Conservation (phyloP, 2,329 filamentous ascomycete genomes). For the Cordyceps cateniannulata region DNA sequence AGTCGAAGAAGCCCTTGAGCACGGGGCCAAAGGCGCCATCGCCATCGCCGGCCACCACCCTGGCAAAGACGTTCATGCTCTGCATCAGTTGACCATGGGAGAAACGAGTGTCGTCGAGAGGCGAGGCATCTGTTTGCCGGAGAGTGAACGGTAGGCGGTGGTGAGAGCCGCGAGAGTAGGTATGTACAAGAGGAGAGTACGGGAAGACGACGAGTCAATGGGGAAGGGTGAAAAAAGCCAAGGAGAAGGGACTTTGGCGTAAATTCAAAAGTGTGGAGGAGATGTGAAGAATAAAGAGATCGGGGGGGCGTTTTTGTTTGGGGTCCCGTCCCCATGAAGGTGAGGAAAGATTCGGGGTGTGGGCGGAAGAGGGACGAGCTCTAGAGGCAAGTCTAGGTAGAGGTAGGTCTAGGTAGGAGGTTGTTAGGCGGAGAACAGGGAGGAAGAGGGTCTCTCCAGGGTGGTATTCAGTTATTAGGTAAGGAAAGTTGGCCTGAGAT, state of each 20-base stretch:
- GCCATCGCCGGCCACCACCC: not conserved
- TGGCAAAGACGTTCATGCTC: conserved; percentile 4
- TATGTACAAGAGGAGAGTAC: not conserved
- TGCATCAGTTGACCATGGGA: conserved; percentile 4
- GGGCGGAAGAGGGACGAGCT: not conserved
- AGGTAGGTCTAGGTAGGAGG: no score
- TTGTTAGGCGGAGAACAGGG: not conserved
- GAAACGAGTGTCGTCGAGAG: conserved; percentile 1
- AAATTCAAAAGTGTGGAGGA: conserved; percentile 7
- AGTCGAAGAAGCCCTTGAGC: conserved; percentile 9
- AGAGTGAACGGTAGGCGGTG: not conserved
- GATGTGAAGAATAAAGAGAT: conserved; percentile 4
- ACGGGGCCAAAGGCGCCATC: conserved; percentile 9
- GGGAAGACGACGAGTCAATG: not conserved
- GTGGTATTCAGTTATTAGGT: not conserved
- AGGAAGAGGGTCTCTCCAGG: not conserved
- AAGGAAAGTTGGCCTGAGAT: not conserved
- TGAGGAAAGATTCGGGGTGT: conserved; percentile 4
- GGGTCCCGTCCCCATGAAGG: conserved; percentile 8
- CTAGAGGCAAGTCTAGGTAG: no score
- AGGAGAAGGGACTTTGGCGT: not conserved
- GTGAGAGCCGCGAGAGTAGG: not conserved
- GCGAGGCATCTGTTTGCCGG: not conserved
- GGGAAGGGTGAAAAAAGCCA: not conserved
- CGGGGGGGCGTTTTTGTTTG: conserved; percentile 9